These are phyloP conservation scores for Aspergillus nanangensis DNA, from an alignment of 495 filamentous ascomycete genomes.

Conservation along the genomic window DNA sequence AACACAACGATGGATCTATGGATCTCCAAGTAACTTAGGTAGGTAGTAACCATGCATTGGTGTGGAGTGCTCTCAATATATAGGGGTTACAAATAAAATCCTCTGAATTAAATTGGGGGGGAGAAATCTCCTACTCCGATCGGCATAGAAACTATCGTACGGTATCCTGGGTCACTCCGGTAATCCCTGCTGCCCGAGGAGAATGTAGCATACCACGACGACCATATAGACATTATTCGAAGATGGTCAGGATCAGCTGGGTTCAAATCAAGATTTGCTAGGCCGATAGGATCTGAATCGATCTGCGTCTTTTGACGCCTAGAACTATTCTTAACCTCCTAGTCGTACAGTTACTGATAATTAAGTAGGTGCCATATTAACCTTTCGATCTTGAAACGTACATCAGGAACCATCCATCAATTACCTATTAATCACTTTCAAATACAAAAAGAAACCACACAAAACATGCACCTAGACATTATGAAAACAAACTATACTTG, in stretches of 20 bases:
- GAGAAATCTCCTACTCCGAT: neutral
- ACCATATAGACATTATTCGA: neutral
- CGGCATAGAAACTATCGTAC: neutral
- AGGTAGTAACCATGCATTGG: neutral
- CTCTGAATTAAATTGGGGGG: neutral
- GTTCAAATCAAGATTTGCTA: too few relatives aligned
- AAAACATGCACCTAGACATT: neutral
- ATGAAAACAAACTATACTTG: neutral
- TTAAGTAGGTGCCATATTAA: too few relatives aligned
- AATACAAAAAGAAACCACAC: neutral
- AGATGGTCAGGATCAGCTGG: neutral
- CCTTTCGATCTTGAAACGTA: too few relatives aligned
- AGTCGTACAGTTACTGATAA: too few relatives aligned
- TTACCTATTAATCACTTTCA: neutral
- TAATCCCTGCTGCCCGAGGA: slow-evolving; percentile 18
- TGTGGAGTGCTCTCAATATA: too few relatives aligned
- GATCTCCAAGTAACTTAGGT: neutral
- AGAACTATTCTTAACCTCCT: too few relatives aligned
- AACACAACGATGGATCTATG: neutral
- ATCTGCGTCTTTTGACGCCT: too few relatives aligned
- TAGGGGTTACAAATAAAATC: neutral
- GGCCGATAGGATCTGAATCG: too few relatives aligned
- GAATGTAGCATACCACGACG: slow-evolving; percentile 15
- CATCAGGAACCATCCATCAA: neutral
- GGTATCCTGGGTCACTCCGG: slow-evolving; percentile 22